Evolutionary conservation across 768 basidiomycete genomes (phyloP), one percentile per base, ranked within the genome.

Genomic region (Dendrothele bispora): DNA sequence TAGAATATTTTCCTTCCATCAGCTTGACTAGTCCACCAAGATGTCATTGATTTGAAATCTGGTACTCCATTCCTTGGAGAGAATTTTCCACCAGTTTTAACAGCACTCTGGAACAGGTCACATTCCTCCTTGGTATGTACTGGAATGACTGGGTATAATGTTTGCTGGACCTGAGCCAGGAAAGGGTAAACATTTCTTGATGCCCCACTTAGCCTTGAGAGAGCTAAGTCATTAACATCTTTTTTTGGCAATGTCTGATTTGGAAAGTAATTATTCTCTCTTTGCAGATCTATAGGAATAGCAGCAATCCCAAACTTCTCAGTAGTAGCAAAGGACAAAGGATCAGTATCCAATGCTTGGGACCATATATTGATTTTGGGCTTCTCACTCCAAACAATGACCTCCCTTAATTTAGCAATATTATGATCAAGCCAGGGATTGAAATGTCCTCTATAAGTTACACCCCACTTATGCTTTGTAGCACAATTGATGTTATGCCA

Each of bases 381-480:
- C n/a, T n/a, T n/a, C n/a, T n/a, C n/a, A n/a, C 28, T 43, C 50
- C 50, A 51, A 18, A 4, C 15, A 32, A 54, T 46, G 35, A 51
- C 46, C 30, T 45, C 50, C 28, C 29, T n/a, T 7, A 54, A n/a
- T 17, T 45, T 39, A 6, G 22, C 22, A 46, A 58, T 48, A 7
- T 55, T 54, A 50, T 52, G 29, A 6, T 55, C 54, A 41, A 41
- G 17, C 47, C 54, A 55, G 10, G 51, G 54, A 22, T 57, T 51
- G 53, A 55, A 53, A 41, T 57, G 56, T 0, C 54, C 56, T 17
- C 5, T 15, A 44, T 57, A 57, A 17, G 37, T 17, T 2, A 34
- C 39, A 17, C 43, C 28, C 15, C 32, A 25, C 21, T 50, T 50
- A 39, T 57, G 51, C 20, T 32, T 27, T 17, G 44, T 26, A 12